Evolutionary conservation across 441 rosid species (phyloP), one percentile per base, ranked within the genome.

Genomic region (Aleurites moluccanus): DNA sequence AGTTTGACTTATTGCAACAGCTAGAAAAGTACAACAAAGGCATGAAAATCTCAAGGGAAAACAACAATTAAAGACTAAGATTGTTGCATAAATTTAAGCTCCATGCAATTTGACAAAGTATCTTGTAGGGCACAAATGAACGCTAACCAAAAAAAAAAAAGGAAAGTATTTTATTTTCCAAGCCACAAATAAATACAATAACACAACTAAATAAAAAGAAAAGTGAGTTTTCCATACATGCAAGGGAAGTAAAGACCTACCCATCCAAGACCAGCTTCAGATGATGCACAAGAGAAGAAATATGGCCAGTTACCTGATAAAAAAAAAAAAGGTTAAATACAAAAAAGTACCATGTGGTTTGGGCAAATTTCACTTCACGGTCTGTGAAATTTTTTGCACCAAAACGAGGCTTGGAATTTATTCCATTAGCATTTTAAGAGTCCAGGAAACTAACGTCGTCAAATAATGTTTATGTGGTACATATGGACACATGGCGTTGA

Each of bases 201-300:
- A 25, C 45, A 15, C 7, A 33, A 23, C 25, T 35, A 52, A 3
- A 73, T 1, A 52, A 0, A 72, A 20, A 42, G 14, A 55, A 57
- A 49, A 18, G n/a, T 33, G 64, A 47, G 38, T 28, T 28, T 52
- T 23, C 28, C 6, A 13, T 6, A 64, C 44, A 55, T 20, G 67
- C 16, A 67, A 40, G 52, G 67, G 61, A 77, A 71, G 76, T 33
- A 40, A 74, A 75, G 72, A 84, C 98, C 80, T 84, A 97, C 99
- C 99, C 99, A 87, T 94, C 99, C 89, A 97, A 85, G 45, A 97
- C 99, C 74, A 97, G 87, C 88, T 94, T 97, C 88, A 97, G 82
- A 85, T 94, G 97, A 88, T 97, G 98, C 85, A 91, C 99, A 67
- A 97, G 98, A 74, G 97, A 80, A 67, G 99, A 94, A 71, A 93